Conservation (phyloP, 768 basidiomycete genomes). For the Lentinula aciculospora region DNA sequence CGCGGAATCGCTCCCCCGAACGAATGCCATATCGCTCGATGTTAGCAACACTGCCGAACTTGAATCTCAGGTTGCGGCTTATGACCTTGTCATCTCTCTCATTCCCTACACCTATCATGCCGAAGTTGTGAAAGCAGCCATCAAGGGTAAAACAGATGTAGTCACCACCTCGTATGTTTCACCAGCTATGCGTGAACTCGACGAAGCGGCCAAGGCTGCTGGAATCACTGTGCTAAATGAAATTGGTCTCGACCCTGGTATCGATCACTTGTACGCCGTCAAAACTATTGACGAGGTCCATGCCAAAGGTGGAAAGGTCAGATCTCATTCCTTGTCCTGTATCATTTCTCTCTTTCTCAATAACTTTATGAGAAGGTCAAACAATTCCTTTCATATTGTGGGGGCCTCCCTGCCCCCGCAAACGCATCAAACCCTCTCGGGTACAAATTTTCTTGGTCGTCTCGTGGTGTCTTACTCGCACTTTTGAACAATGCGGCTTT, state of each 20-base stretch:
- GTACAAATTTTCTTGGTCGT: slow-evolving; percentile 99
- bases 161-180: slow-evolving; percentile 96
- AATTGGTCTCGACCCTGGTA: slow-evolving; percentile 94
- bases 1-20: slow-evolving; percentile 58
- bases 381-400: slow-evolving; percentile 91
- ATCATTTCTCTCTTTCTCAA: slow-evolving; percentile 2
- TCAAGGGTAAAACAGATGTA: slow-evolving; percentile 82
- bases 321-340: slow-evolving; percentile 11
- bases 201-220: slow-evolving; percentile 74
- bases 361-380: slow-evolving; percentile 62
- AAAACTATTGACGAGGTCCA: slow-evolving; percentile 95
- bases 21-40: slow-evolving; percentile 77
- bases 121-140: slow-evolving; percentile 85
- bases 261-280: slow-evolving; percentile 90
- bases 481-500: slow-evolving; percentile 88
- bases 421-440: slow-evolving; percentile 93
- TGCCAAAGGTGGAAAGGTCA: slow-evolving; percentile 87
- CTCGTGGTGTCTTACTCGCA: slow-evolving; percentile 92
- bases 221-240: slow-evolving; percentile 97
- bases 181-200: slow-evolving; percentile 83
- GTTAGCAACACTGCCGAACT: slow-evolving; percentile 67
- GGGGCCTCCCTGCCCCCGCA: slow-evolving; percentile 90
- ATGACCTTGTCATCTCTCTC: slow-evolving; percentile 93
- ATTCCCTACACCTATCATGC: slow-evolving; percentile 94
- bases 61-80: slow-evolving; percentile 73